These are phyloP conservation scores for Lonicera japonica DNA, from an alignment of 129 eudicot species.

Conservation along the genomic window DNA sequence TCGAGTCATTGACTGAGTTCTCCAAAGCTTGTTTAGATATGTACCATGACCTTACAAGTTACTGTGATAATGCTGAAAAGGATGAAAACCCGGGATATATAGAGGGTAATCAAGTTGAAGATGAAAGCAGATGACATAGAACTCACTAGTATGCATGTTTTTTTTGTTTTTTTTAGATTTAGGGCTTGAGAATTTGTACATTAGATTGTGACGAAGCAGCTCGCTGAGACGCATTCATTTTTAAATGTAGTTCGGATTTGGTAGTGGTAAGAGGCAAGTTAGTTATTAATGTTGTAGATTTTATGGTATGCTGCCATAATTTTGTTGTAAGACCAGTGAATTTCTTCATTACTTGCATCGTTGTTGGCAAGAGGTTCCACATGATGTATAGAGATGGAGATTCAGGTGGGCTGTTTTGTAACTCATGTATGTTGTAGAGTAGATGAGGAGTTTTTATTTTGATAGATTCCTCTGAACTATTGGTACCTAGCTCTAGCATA, in stretches of 20 bases:
- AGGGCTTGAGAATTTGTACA: conserved; percentile 31
- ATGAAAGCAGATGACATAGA: conserved; percentile 39
- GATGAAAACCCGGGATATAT: conserved; percentile 30
- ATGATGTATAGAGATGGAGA: conserved; percentile 30
- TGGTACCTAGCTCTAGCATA: background rate
- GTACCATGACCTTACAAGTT: conserved; percentile 52
- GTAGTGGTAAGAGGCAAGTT: conserved; percentile 17
- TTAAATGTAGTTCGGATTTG: conserved; percentile 27
- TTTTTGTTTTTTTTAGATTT: conserved; percentile 3
- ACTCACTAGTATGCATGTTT: conserved; percentile 2
- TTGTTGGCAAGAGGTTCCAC: conserved; percentile 24
- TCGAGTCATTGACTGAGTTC: conserved; percentile 69
- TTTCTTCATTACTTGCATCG: conserved; percentile 32
- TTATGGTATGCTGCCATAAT: conserved; percentile 36
- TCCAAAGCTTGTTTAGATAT: conserved; percentile 59
- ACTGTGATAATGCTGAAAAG: conserved; percentile 29
- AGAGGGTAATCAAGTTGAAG: conserved; percentile 27
- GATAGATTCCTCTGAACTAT: background rate
- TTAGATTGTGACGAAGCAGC: conserved; percentile 58
- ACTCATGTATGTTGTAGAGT: background rate
- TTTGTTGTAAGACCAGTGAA: conserved; percentile 29
- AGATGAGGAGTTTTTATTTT: conserved; percentile 9
- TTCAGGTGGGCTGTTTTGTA: conserved; percentile 33
- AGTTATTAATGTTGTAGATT: conserved; percentile 5
- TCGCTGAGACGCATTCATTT: conserved; percentile 56